phyloP scores from a whole-genome alignment of 108 stramenopile genomes.

The Nannochloropsis gaditana region DNA sequence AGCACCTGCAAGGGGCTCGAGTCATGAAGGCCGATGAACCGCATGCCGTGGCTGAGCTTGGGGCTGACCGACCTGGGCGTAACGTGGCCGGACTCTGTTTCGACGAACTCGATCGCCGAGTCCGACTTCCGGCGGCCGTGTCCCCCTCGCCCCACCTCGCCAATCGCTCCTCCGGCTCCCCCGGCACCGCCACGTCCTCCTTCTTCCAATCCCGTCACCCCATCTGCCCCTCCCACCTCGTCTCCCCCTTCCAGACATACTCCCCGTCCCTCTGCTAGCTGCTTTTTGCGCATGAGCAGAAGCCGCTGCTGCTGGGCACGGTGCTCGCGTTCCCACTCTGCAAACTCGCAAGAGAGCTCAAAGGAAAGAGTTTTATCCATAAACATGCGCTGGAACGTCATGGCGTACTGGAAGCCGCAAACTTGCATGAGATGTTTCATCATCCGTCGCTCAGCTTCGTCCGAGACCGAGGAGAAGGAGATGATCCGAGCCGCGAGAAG shows the following conservation, averaged over 20 bases:
- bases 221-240: constrained; percentile 6
- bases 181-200: background rate
- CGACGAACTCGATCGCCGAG: background rate
- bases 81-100: background rate
- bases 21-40: background rate
- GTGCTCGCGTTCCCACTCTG: constrained; percentile 28
- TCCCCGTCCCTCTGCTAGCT: constrained; percentile 8
- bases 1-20: constrained; percentile 16
- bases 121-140: background rate
- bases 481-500: constrained; percentile 39
- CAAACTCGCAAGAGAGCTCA: constrained; percentile 36
- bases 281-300: constrained; percentile 27
- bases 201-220: background rate
- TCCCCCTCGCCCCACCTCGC: constrained; percentile 25
- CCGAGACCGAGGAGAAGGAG: constrained; percentile 27
- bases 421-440: constrained; percentile 26
- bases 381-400: constrained; percentile 43
- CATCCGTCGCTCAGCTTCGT: constrained; percentile 43
- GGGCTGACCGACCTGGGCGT: background rate
- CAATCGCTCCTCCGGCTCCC: constrained; percentile 10
- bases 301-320: constrained; percentile 27
- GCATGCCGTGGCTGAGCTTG: background rate
- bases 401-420: constrained; percentile 40
- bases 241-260: background rate
- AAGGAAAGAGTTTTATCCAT: constrained; percentile 37